phyloP scores from a whole-genome alignment of 352 stramenopile genomes.

The Phytopythium sindhum region DNA sequence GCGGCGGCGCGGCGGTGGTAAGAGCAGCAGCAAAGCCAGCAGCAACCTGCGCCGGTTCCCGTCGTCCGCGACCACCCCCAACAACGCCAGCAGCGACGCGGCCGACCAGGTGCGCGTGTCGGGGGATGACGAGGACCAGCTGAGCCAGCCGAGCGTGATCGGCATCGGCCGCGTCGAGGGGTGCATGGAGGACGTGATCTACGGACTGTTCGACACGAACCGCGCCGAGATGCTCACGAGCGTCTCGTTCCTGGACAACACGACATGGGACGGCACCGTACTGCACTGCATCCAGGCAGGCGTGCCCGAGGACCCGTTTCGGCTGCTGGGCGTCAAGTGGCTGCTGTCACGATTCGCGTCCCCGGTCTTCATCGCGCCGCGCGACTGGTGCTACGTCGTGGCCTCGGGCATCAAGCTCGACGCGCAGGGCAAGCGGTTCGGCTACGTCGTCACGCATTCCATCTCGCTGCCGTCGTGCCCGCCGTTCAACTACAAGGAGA shows the following conservation, averaged over 20 bases:
- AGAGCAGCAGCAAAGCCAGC: neutral
- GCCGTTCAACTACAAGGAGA: slow-evolving; percentile 29
- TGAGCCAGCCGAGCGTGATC: slow-evolving; percentile 38
- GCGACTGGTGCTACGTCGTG: slow-evolving; percentile 41
- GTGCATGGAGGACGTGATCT: slow-evolving; percentile 41
- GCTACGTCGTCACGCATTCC: slow-evolving; percentile 43
- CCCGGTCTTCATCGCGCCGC: slow-evolving; percentile 22
- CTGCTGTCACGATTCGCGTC: slow-evolving; percentile 21
- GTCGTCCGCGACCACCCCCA: neutral
- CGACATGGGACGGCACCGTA: slow-evolving; percentile 35
- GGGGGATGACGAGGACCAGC: slow-evolving; percentile 20
- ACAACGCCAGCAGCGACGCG: neutral
- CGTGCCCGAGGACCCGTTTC: slow-evolving; percentile 33
- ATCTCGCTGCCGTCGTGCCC: slow-evolving; percentile 32
- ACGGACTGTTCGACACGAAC: slow-evolving; percentile 29
- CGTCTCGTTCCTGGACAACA: slow-evolving; percentile 30
- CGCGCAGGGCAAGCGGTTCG: slow-evolving; percentile 23
- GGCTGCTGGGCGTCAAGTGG: slow-evolving; percentile 46
- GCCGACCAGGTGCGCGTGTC: slow-evolving; percentile 14
- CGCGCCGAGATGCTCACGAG: slow-evolving; percentile 34
- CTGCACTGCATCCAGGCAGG: slow-evolving; percentile 29
- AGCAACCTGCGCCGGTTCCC: neutral
- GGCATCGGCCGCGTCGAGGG: slow-evolving; percentile 27
- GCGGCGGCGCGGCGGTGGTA: slow-evolving; percentile 13
- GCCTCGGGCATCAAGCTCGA: slow-evolving; percentile 35